These are phyloP conservation scores for Polyporus tsugae DNA, from an alignment of 1,284 basidiomycete species.

Conservation along the genomic window DNA sequence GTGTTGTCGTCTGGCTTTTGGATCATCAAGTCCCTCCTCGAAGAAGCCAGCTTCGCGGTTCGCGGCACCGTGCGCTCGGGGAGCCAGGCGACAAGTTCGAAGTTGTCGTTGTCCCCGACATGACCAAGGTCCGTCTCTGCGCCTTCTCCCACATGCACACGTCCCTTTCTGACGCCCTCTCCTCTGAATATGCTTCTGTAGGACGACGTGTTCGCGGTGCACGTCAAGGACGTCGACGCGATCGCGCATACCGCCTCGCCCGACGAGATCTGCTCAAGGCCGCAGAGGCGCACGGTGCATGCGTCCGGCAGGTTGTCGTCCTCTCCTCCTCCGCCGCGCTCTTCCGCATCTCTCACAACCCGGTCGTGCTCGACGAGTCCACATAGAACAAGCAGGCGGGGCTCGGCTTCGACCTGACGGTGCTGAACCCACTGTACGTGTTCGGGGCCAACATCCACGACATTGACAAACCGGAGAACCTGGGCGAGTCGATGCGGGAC, in stretches of 20 bases:
- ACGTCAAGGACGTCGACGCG: conserved; percentile 51
- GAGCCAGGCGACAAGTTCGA: conserved; percentile 57
- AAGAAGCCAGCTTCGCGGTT: too few species aligned
- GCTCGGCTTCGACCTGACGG: conserved; percentile 61
- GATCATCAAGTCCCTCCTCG: too few species aligned
- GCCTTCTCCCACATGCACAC: not conserved
- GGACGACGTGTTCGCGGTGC: conserved; percentile 51
- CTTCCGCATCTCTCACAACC: conserved; percentile 38
- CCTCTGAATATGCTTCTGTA: conserved; percentile 14
- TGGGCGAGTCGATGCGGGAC: conserved; percentile 60
- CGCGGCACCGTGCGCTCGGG: too few species aligned
- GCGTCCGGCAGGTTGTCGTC: conserved; percentile 72
- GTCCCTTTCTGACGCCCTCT: not conserved
- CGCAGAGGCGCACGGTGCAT: conserved; percentile 43
- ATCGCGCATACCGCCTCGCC: conserved; percentile 58
- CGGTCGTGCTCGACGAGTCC: conserved; percentile 46
- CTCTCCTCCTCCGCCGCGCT: conserved; percentile 66
- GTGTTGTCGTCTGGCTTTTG: too few species aligned
- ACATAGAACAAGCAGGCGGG: conserved; percentile 71
- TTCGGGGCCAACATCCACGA: conserved; percentile 58
- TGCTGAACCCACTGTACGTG: conserved; percentile 66
- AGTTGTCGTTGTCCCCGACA: conserved; percentile 62
- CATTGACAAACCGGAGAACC: conserved; percentile 48
- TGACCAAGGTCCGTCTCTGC: conserved; percentile 52
- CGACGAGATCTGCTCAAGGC: conserved; percentile 43